Evolutionary conservation across 2,329 filamentous ascomycete genomes (phyloP).

Genomic region (Diaporthe sp.): DNA sequence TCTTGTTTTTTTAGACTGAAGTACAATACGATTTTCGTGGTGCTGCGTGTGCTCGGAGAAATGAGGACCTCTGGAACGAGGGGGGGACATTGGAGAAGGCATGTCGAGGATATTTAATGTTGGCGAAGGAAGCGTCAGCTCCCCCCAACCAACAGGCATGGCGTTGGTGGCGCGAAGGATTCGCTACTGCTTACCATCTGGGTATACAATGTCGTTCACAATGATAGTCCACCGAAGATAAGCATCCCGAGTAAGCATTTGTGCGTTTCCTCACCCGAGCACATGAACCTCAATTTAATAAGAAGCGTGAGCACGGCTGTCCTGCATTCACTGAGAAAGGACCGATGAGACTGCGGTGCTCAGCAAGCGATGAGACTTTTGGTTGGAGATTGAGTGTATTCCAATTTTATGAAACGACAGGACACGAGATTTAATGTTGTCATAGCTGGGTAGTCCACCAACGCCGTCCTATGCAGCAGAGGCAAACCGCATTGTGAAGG

Average conservation of each 20-base stretch:
- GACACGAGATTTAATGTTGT: not conserved
- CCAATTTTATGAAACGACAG: conserved; percentile 8
- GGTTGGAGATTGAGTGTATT: not conserved
- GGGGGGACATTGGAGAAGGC: not conserved
- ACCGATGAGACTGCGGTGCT: not conserved
- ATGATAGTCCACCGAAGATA: not conserved
- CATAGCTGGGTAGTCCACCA: conserved; percentile 18
- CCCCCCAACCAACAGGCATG: not conserved
- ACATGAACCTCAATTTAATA: not conserved
- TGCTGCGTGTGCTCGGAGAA: rapidly evolving
- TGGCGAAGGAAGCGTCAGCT: not conserved
- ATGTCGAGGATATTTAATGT: not conserved
- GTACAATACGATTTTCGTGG: rapidly evolving
- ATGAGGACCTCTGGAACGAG: not conserved
- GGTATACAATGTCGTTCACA: not conserved
- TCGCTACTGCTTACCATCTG: not conserved
- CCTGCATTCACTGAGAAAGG: not conserved
- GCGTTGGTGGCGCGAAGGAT: not conserved
- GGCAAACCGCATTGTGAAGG: not conserved
- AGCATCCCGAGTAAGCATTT: not conserved
- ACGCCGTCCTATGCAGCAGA: conserved; percentile 25
- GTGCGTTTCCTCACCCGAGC: not conserved
- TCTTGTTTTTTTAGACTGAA: not conserved
- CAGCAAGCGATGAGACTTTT: not conserved
- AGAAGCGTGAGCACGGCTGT: not conserved